Base-by-base conservation (phyloP, 306 rosid species). In the Inga laurina region DNA sequence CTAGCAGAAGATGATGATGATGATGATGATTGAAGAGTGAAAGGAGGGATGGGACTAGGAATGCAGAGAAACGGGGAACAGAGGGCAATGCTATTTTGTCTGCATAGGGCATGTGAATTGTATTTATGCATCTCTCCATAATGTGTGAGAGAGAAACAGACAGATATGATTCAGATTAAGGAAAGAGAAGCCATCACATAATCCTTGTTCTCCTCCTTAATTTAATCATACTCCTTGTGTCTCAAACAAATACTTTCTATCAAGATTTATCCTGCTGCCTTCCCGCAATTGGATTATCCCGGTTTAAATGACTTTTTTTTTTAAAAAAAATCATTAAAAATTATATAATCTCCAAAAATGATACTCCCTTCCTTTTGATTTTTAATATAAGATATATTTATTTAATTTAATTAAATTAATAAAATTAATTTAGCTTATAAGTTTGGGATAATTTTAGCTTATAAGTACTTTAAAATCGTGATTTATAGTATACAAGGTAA, bases 21-120 rank as follows among this genome's bases (percentile, higher is more conserved):
- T 32, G 34, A 2, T 21, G 80, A 5, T 5, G 2, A 18, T 16
- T 16, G n/a, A 18, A 14, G 59, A 52, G 57, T 16, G 57, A 51
- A 51, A 16, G 59, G 21, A 61, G 46, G 72, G 78, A 44, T 27
- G 80, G 61, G 37, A 65, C 68, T 16, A 24, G 83, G 85, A 54
- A 82, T 79, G 86, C 65, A 83, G 51, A 76, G 87, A 67, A 76
- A 79, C 83, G 81, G 85, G 89, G 91, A 78, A 82, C 90, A 86
- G 67, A 83, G 85, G 85, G 84, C 83, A 87, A 81, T 43, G 49
- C 52, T 74, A 72, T 57, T 62, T 88, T 84, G 86, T 77, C 78
- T 75, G 64, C 68, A 74, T 84, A 81, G 66, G 72, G 75, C 78
- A 77, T 81, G 87, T 80, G 85, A 72, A 49, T 21, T 57, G 30